phyloP scores from a whole-genome alignment of 2,329 filamentous ascomycete genomes.

The Piedraia hortae region DNA sequence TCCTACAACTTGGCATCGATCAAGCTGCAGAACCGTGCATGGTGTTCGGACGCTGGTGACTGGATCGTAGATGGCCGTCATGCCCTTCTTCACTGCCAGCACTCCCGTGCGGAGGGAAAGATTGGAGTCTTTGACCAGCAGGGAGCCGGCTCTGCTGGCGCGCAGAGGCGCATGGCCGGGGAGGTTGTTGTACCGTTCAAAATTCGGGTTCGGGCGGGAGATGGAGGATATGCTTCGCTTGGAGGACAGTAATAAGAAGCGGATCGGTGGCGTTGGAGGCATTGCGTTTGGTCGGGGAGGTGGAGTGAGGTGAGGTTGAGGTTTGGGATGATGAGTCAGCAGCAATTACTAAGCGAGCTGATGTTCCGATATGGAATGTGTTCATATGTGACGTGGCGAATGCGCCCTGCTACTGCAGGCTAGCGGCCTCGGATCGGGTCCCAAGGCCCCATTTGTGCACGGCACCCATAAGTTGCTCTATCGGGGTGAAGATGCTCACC shows the following conservation, averaged over 20 bases:
- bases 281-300: no score
- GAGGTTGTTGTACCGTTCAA: slow-evolving; percentile 26
- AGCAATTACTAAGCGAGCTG: no score
- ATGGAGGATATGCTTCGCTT: slow-evolving; percentile 27
- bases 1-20: slow-evolving; percentile 67
- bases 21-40: slow-evolving; percentile 82
- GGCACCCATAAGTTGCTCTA: no score
- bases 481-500: no score
- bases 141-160: slow-evolving; percentile 29
- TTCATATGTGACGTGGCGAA: no score
- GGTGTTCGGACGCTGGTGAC: slow-evolving; percentile 49
- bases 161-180: slow-evolving; percentile 24
- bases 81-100: slow-evolving; percentile 76
- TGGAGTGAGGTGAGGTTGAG: no score
- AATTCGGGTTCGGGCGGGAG: slow-evolving; percentile 24
- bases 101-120: slow-evolving; percentile 49
- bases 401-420: no score
- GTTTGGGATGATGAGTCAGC: no score
- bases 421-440: no score
- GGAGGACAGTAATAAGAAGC: slow-evolving; percentile 8
- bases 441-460: no score
- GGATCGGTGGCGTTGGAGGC: slow-evolving; percentile 2
- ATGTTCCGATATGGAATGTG: no score
- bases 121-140: slow-evolving; percentile 28
- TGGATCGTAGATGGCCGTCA: slow-evolving; percentile 67